Percentiles rank a stretch among this genome's conserved stretches.
Evolutionary conservation across 2,329 filamentous ascomycete genomes (phyloP).

Genomic region (Alternaria brassicae): DNA sequence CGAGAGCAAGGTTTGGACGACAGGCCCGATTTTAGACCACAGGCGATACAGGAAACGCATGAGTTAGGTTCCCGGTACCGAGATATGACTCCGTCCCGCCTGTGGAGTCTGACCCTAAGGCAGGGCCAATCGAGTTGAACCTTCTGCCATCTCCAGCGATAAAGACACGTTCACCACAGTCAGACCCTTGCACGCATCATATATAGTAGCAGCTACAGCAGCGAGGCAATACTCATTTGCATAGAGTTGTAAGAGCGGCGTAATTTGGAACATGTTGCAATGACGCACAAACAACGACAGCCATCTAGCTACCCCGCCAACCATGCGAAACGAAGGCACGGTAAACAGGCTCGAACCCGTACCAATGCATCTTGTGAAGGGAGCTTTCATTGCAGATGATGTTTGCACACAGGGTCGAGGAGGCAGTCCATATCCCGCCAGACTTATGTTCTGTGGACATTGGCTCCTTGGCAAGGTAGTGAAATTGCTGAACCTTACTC

Average conservation of each 20-base stretch:
- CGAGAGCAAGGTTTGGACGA: background rate
- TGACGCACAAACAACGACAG: background rate
- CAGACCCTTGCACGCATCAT: constrained; percentile 27
- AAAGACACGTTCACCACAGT: constrained; percentile 6
- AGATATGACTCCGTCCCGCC: constrained; percentile 3
- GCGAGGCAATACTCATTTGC: constrained; percentile 25
- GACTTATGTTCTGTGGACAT: background rate
- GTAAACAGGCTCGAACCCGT: background rate
- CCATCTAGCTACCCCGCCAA: background rate
- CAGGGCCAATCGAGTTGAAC: constrained; percentile 16
- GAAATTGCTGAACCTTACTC: no score
- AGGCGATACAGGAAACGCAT: constrained; percentile 7
- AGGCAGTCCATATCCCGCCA: background rate
- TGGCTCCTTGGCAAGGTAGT: background rate
- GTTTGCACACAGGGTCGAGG: background rate
- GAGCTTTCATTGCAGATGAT: background rate
- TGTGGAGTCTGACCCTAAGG: constrained; percentile 6
- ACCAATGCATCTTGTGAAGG: background rate
- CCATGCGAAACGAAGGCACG: background rate
- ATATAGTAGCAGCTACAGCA: constrained; percentile 29
- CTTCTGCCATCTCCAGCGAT: constrained; percentile 11
- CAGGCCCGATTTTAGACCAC: constrained; percentile 1
- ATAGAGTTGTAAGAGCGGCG: background rate
- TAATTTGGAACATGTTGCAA: background rate
- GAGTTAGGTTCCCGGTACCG: background rate